These are phyloP conservation scores for Lotmaria passim DNA, from an alignment of 208 protist species.

Conservation along the genomic window DNA sequence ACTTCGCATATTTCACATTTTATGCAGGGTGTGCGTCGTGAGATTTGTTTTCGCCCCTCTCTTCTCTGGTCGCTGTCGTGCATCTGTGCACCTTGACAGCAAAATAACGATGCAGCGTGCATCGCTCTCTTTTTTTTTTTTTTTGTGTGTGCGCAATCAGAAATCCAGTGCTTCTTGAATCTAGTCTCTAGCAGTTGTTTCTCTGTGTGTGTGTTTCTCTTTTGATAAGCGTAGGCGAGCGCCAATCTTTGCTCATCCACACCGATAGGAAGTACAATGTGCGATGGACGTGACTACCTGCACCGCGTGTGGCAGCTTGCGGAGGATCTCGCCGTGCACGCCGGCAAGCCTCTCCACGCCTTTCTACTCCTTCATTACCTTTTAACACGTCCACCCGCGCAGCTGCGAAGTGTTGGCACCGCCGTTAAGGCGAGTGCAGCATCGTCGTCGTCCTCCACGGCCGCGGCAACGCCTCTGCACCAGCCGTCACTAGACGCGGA, in stretches of 20 bases:
- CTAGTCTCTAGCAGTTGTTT: no score
- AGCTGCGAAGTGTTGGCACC: constrained; percentile 10
- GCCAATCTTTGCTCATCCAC: no score
- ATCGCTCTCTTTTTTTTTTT: constrained; percentile 16
- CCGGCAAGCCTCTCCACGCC: constrained; percentile 48
- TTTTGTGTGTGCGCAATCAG: no score
- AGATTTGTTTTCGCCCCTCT: no score
- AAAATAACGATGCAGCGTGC: neutral
- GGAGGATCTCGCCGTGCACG: constrained; percentile 48
- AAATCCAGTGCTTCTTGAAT: no score
- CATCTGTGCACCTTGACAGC: neutral
- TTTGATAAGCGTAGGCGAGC: no score
- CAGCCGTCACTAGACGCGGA: constrained; percentile 33
- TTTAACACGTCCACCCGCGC: constrained; percentile 27
- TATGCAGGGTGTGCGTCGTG: no score
- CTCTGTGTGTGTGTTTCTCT: no score
- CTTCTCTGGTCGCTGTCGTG: no score
- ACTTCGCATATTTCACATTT: no score
- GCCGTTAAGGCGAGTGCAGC: neutral
- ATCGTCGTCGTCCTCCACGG: neutral
- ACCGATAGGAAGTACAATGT: constrained; percentile 9
- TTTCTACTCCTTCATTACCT: constrained; percentile 46
- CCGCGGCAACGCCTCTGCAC: constrained; percentile 12
- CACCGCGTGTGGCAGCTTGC: constrained; percentile 39
- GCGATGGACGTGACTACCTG: constrained; percentile 14